Evolutionary conservation across 352 stramenopile genomes (phyloP).

Genomic region (Phytophthora vignae): DNA sequence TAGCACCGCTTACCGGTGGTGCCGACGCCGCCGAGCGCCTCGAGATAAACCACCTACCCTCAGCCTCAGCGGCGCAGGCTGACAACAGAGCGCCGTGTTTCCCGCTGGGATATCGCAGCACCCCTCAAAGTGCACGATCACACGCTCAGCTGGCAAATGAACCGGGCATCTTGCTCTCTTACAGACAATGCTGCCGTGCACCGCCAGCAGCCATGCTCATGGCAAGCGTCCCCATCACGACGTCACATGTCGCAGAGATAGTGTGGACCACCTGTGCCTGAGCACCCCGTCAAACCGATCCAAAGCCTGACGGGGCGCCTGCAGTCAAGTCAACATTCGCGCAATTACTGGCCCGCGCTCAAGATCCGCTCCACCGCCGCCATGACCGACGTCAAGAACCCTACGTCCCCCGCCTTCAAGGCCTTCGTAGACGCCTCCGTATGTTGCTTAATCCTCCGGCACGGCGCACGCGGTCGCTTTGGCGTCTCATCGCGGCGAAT

Average conservation of each 20-base stretch:
- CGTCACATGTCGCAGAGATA: slow-evolving; percentile 21
- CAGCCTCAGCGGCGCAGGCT: neutral
- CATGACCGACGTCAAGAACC: slow-evolving; percentile 39
- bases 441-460: slow-evolving; percentile 15
- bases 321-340: slow-evolving; percentile 29
- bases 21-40: too few relatives aligned
- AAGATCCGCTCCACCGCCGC: slow-evolving; percentile 16
- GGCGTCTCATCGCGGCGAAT: too few relatives aligned
- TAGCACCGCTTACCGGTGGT: too few relatives aligned
- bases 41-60: too few relatives aligned
- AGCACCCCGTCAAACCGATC: slow-evolving; percentile 2
- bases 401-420: slow-evolving; percentile 65
- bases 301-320: slow-evolving; percentile 13
- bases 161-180: neutral
- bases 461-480: too few relatives aligned
- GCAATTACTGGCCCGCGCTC: slow-evolving; percentile 28
- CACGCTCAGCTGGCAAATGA: neutral
- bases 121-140: neutral
- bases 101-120: slow-evolving; percentile 21
- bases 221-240: slow-evolving; percentile 1
- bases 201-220: neutral
- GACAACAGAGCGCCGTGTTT: slow-evolving; percentile 6
- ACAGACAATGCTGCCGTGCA: neutral
- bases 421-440: slow-evolving; percentile 83
- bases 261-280: neutral